phyloP scores from a whole-genome alignment of 352 stramenopile species.

The Globisporangium paroecandrum region DNA sequence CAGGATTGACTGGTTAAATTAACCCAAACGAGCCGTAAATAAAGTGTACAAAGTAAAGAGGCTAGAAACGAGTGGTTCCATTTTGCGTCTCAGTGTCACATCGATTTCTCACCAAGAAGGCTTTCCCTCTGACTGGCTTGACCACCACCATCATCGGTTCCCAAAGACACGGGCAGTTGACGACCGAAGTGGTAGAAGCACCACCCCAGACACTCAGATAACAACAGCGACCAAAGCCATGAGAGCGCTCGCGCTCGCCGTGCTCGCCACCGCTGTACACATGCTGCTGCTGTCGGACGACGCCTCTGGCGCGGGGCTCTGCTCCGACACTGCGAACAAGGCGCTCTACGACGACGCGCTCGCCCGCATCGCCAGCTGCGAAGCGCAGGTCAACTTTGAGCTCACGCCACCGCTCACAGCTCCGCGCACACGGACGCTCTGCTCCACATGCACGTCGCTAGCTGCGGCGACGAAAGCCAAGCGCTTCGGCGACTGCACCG shows the following conservation, averaged over 20 bases:
- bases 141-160: neutral
- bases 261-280: neutral
- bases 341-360: constrained; percentile 3
- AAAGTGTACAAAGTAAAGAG: too few relatives aligned
- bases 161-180: neutral
- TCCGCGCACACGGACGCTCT: neutral
- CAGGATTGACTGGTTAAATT: too few relatives aligned
- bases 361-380: neutral
- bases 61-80: too few relatives aligned
- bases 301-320: neutral
- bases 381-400: neutral
- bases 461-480: neutral
- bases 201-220: neutral
- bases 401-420: neutral
- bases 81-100: too few relatives aligned
- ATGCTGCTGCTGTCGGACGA: neutral
- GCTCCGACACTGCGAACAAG: constrained; percentile 7
- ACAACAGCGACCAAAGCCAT: neutral
- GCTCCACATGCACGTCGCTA: neutral
- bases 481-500: neutral
- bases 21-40: too few relatives aligned
- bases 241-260: neutral
- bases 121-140: neutral
- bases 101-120: too few relatives aligned
- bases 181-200: neutral